phyloP scores from a whole-genome alignment of 495 filamentous ascomycete genomes.

The Aspergillus nanangensis region DNA sequence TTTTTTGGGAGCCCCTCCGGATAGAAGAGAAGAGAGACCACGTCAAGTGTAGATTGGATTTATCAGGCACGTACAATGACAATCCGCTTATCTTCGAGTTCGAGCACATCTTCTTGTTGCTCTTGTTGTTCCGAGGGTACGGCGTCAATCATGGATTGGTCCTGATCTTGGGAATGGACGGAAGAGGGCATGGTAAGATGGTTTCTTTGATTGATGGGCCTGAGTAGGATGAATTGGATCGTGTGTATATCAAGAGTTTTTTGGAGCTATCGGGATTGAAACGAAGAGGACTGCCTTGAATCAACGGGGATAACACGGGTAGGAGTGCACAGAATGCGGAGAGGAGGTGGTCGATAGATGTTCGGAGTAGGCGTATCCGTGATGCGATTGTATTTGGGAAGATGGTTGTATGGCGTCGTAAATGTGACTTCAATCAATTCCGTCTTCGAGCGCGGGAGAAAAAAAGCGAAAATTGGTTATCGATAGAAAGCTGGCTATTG shows the following conservation, averaged over 20 bases:
- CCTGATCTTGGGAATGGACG: constrained; percentile 37
- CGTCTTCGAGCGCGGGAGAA: too few species aligned
- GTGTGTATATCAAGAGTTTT: too few species aligned
- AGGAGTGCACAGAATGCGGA: too few species aligned
- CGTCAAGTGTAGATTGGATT: too few species aligned
- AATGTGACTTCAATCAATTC: too few species aligned
- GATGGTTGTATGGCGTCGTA: too few species aligned
- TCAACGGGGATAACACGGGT: too few species aligned
- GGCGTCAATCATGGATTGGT: constrained; percentile 54
- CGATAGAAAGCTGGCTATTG: constrained; percentile 9
- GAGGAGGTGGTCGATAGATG: too few species aligned
- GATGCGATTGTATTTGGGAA: neutral
- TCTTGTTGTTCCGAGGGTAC: constrained; percentile 36
- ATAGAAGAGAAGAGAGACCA: neutral
- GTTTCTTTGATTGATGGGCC: neutral
- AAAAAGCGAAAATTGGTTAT: constrained; percentile 21
- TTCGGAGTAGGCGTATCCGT: too few species aligned
- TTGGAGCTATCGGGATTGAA: too few species aligned
- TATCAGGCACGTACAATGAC: constrained; percentile 44
- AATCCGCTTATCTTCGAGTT: constrained; percentile 49
- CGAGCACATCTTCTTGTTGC: constrained; percentile 37
- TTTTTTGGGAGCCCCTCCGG: neutral
- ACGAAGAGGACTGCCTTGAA: too few species aligned
- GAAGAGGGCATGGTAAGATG: constrained; percentile 40
- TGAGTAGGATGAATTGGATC: neutral